Evolutionary conservation across 2,329 filamentous ascomycete species (phyloP).

Genomic region (Alternaria sp.): DNA sequence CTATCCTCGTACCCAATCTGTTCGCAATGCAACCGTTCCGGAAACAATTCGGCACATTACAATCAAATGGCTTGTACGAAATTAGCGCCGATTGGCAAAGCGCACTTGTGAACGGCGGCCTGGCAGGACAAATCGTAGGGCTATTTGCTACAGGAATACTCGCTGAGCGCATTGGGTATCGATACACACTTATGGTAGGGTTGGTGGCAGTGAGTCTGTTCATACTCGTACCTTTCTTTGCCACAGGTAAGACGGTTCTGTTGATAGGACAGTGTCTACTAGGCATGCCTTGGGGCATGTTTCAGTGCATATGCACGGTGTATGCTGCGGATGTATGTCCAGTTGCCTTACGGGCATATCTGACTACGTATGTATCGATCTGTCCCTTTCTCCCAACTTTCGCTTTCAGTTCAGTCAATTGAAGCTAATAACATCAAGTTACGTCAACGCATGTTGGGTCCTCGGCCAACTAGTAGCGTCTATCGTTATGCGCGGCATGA

Average conservation of each 20-base stretch:
- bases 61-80: conserved; percentile 31
- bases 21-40: conserved; percentile 57
- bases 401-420: background rate
- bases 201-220: conserved; percentile 13
- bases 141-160: conserved; percentile 51
- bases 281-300: conserved; percentile 51
- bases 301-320: conserved; percentile 49
- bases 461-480: conserved; percentile 71
- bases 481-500: conserved; percentile 69
- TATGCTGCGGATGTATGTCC: conserved; percentile 67
- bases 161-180: conserved; percentile 47
- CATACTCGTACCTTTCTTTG: conserved; percentile 24
- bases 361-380: conserved; percentile 57
- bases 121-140: conserved; percentile 50
- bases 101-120: conserved; percentile 50
- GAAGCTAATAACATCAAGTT: conserved; percentile 7
- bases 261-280: conserved; percentile 23
- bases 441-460: conserved; percentile 38
- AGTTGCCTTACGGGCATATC: conserved; percentile 64
- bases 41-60: conserved; percentile 39
- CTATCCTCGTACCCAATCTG: conserved; percentile 78
- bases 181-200: conserved; percentile 19
- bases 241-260: conserved; percentile 14
- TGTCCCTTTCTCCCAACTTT: background rate
- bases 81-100: conserved; percentile 52